Evolutionary conservation across 441 rosid genomes (phyloP), one percentile per base, ranked within the genome.

Genomic region (Eruca vesicaria): DNA sequence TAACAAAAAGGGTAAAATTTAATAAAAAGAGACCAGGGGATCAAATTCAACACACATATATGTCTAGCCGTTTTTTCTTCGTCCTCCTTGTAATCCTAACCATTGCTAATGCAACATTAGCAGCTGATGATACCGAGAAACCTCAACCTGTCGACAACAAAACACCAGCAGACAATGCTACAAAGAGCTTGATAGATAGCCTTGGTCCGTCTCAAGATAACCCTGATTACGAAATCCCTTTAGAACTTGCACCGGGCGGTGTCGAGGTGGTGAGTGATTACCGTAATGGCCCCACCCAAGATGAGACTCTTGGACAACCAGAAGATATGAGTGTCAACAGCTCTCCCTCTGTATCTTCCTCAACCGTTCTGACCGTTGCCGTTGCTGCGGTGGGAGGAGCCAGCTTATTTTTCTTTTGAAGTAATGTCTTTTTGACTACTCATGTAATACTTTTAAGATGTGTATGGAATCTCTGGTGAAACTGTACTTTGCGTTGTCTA

Each of bases 151-250:
- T 33, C 2, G 45, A 20, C 35, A 71, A 15, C 63, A 77, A 71
- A 66, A 7, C 63, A 67, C 2, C 64, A 41, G 9, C 23, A 9
- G 65, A 61, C 12, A 60, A 19, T 19, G 15, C 77, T 11, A n/a
- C 78, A 56, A 73, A 72, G 66, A 35, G 20, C 8, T 43, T 73
- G 74, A 67, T 78, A 62, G 71, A 78, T 38, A 72, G 74, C 33
- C 81, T 78, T 68, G 81, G 81, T 8, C 78, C 78, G 7, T 78
- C 81, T 62, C 81, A 78, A 72, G 78, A 78, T 62, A 73, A 73
- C 19, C 62, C 81, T 2, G 81, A 78, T 55, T 78, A 78, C n/a
- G 78, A 78, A 21, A 78, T 78, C 29, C 81, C 81, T 1, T 16
- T 38, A 55, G 81, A 78, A 48, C 77, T 78, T 36, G 81, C 81